Base-by-base conservation (phyloP, 148 eudicot genomes). In the Rhododendron williamsianum region DNA sequence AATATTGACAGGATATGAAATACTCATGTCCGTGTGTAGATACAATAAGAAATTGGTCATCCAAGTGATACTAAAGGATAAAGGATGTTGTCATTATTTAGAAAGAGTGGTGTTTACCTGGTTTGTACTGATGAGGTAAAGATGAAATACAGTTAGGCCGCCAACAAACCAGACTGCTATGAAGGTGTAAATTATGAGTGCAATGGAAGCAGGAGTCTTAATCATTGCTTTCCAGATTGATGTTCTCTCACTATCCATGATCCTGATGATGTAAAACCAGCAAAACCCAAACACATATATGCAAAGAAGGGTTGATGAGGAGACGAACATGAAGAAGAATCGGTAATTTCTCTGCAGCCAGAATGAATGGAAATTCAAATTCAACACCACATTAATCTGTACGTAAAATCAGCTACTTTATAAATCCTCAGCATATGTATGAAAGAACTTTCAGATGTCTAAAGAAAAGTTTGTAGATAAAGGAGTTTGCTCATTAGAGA, bases 281-380 rank as follows among this genome's bases (percentile, higher is more conserved):
- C 92, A 90, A 78, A 90, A 87, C 11, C 85, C 89, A 78, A 88
- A 88, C 41, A 90, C 87, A 52, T 88, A 91, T 13, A 91, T 46
- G 87, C 91, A 89, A 54, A 91, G 88, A 82, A 91, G 91, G 51
- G 91, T 90, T 83, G 92, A 54, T 25, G 91, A 87, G 84, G 82
- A 90, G 81, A 91, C 89, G 46, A 91, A 91, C 92, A 91, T 87
- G 89, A 89, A 90, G 83, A 86, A 91, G 89, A 90, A 91, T 45
- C 93, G 83, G 83, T 91, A 91, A 72, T 91, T 91, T 49, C 94
- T 85, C 94, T 92, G 94, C 91, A 92, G 33, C 69, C 83, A 85
- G 46, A 45, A 77, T 38, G 35, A 54, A 58, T 23, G 63, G 7
- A 82, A 8, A 71, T 60, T 56, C 56, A 43, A 8, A 49, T 30